A percentile compares a stretch with the other conserved stretches of the same genome.
phyloP scores from a whole-genome alignment of 2,329 filamentous ascomycete species.

The Neurospora sp. region DNA sequence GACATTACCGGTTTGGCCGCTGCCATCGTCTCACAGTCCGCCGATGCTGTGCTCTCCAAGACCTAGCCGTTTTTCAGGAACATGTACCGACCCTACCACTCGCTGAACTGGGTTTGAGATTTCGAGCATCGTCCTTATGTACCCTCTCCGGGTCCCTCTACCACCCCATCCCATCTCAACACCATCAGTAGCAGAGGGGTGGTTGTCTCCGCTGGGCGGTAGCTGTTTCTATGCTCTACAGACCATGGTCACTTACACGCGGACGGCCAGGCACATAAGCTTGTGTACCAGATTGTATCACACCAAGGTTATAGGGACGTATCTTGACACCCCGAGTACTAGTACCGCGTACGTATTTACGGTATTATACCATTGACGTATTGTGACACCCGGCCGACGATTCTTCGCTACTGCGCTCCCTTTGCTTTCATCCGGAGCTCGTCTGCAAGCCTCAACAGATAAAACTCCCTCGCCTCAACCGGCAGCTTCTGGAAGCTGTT shows the following conservation, averaged over 20 bases:
- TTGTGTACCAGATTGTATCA: background rate
- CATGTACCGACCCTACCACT: background rate
- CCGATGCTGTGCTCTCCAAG: conserved; percentile 60
- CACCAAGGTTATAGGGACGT: background rate
- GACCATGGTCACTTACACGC: background rate
- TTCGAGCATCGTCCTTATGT: background rate
- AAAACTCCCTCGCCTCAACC: conserved; percentile 59
- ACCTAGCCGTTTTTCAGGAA: background rate
- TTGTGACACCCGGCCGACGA: background rate
- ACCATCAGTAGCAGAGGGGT: background rate
- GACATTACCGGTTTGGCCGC: conserved; percentile 63
- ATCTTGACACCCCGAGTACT: background rate
- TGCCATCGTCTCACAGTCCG: conserved; percentile 70
- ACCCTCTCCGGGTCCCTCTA: background rate
- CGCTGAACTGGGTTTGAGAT: background rate
- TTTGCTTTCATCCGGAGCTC: conserved; percentile 40
- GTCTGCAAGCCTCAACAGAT: conserved; percentile 59
- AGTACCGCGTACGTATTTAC: background rate
- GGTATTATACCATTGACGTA: background rate
- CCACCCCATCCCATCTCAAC: background rate
- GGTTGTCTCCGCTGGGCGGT: too few relatives aligned
- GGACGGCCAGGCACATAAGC: background rate
- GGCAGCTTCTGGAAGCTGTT: conserved; percentile 57
- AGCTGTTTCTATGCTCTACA: too few relatives aligned
- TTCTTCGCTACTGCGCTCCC: background rate